Conservation (phyloP, 2,329 filamentous ascomycete species). For the Pyricularia pennisetigena region DNA sequence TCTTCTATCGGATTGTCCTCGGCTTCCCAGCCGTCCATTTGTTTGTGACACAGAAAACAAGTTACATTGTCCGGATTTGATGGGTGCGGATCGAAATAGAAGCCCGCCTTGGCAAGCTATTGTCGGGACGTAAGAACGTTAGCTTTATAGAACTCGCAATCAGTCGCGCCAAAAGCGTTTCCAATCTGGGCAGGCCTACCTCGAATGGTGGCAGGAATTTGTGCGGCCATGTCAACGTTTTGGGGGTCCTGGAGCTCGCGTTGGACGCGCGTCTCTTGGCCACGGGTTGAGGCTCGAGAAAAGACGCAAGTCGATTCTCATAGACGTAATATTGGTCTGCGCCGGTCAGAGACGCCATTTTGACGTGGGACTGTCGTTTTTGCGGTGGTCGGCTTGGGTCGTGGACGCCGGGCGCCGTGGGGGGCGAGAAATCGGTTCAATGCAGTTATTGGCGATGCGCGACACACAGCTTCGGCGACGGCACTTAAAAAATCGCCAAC, state of each 20-base stretch:
- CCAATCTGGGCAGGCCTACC: conserved; percentile 32
- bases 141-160: conserved; percentile 8
- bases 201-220: conserved; percentile 53
- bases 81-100: conserved; percentile 73
- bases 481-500: neutral
- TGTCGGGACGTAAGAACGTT: conserved; percentile 4
- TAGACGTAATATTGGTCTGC: conserved; percentile 47
- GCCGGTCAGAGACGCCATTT: neutral
- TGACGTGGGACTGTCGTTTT: neutral
- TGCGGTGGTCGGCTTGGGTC: neutral
- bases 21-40: conserved; percentile 85
- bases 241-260: conserved; percentile 46
- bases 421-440: neutral
- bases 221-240: conserved; percentile 69
- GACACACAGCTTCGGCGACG: neutral
- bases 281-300: conserved; percentile 53
- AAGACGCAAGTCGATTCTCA: conserved; percentile 72
- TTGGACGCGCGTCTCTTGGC: conserved; percentile 63
- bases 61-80: conserved; percentile 76
- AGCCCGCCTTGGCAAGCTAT: conserved; percentile 82
- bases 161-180: conserved; percentile 19
- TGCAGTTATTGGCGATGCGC: neutral
- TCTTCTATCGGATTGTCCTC: conserved; percentile 76
- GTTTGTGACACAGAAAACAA: conserved; percentile 79
- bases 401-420: neutral